These are phyloP conservation scores for Elaeis guineensis DNA, from an alignment of 176 grass and related monocot genomes.

Conservation along the genomic window DNA sequence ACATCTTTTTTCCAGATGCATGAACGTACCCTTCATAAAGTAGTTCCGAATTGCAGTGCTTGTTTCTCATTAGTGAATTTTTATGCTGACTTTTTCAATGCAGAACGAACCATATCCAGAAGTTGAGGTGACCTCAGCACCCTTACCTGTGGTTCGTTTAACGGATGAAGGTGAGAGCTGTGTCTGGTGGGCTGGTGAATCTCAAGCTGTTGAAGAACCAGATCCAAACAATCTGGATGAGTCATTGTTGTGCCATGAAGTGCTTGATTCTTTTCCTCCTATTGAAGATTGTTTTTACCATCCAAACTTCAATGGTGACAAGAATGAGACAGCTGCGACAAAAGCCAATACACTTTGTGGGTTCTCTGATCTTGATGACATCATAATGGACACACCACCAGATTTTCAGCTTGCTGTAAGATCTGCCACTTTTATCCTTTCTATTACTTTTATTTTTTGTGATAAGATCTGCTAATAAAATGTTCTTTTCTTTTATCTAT, in stretches of 20 bases:
- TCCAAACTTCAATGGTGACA: slow-evolving; percentile 26
- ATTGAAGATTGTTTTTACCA: slow-evolving; percentile 22
- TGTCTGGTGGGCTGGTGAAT: slow-evolving; percentile 38
- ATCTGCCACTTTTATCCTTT: background rate
- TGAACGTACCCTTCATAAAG: too few species aligned
- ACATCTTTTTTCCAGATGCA: too few species aligned
- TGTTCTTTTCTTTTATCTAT: background rate
- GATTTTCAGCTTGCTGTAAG: slow-evolving; percentile 70
- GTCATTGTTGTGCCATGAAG: slow-evolving; percentile 48
- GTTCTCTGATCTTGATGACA: slow-evolving; percentile 37
- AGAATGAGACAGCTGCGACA: slow-evolving; percentile 16
- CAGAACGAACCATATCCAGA: slow-evolving; percentile 12
- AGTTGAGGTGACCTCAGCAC: slow-evolving; percentile 3
- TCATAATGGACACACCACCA: slow-evolving; percentile 45
- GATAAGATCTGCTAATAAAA: too few species aligned
- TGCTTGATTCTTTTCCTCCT: slow-evolving; percentile 39
- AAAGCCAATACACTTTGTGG: slow-evolving; percentile 14
- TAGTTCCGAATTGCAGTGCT: too few species aligned
- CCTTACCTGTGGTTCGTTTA: slow-evolving; percentile 24
- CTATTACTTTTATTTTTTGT: too few species aligned
- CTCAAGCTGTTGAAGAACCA: slow-evolving; percentile 24
- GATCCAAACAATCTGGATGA: slow-evolving; percentile 24
- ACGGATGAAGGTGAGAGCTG: slow-evolving; percentile 32
- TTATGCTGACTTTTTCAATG: too few species aligned
- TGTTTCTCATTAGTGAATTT: too few species aligned